Percentiles rank a stretch among this genome's conserved stretches.
Evolutionary conservation across 2,329 filamentous ascomycete genomes (phyloP).

Genomic region (Pyrenophora teres): DNA sequence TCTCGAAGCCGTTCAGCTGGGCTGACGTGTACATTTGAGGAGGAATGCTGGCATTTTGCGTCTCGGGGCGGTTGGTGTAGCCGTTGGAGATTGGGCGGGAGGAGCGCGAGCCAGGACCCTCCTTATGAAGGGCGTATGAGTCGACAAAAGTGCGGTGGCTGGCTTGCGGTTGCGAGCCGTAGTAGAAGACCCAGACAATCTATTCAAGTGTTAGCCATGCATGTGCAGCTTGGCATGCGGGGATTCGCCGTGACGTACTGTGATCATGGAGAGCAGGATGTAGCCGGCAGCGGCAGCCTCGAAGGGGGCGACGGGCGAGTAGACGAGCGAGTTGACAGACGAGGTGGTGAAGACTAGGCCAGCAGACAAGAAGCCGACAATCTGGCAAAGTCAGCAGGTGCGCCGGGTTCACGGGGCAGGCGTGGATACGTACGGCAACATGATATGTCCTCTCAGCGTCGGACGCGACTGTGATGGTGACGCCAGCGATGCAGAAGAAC

Average conservation of each 20-base stretch:
- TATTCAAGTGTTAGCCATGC: slow-evolving; percentile 49
- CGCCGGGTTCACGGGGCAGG: background rate
- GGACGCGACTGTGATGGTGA: slow-evolving; percentile 81
- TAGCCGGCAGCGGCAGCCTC: slow-evolving; percentile 91
- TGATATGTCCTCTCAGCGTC: slow-evolving; percentile 87
- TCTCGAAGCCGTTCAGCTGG: slow-evolving; percentile 94
- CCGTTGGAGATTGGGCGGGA: slow-evolving; percentile 73
- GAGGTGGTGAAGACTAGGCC: slow-evolving; percentile 86
- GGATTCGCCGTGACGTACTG: slow-evolving; percentile 62
- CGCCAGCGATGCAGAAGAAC: slow-evolving; percentile 78
- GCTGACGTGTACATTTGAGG: slow-evolving; percentile 98
- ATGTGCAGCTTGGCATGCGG: background rate
- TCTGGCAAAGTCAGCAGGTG: slow-evolving; percentile 49
- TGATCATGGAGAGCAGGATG: slow-evolving; percentile 90
- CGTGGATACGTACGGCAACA: slow-evolving; percentile 66
- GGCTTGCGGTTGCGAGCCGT: slow-evolving; percentile 87
- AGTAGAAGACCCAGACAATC: slow-evolving; percentile 99
- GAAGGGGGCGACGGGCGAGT: slow-evolving; percentile 71
- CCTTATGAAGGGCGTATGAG: slow-evolving; percentile 92
- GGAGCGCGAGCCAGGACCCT: slow-evolving; percentile 66
- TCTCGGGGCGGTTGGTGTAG: slow-evolving; percentile 79
- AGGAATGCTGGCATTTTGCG: slow-evolving; percentile 70
- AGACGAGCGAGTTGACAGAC: slow-evolving; percentile 83
- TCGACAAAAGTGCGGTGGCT: slow-evolving; percentile 89
- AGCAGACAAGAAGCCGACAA: slow-evolving; percentile 83